These are phyloP conservation scores for Pythium volutum DNA, from an alignment of 352 stramenopile species.

Conservation along the genomic window DNA sequence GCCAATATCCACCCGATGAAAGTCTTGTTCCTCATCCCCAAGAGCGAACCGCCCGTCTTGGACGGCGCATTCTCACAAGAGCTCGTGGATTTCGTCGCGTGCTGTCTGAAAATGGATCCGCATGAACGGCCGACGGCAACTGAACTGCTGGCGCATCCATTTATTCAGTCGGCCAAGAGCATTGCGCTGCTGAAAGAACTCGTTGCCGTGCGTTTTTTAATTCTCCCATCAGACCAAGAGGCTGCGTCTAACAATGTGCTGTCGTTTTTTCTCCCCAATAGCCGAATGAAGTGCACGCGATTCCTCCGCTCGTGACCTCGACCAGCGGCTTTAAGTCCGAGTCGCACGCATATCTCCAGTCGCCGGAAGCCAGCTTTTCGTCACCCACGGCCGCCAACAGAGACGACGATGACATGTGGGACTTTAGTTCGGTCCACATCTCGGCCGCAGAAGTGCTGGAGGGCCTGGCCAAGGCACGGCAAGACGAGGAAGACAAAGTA, in stretches of 20 bases:
- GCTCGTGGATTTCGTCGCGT: conserved; percentile 88
- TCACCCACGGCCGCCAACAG: not conserved
- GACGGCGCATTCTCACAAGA: conserved; percentile 67
- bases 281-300: not conserved
- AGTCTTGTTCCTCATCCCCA: conserved; percentile 99
- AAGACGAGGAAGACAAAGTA: conserved; percentile 13
- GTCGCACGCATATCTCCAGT: conserved; percentile 24
- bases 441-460: conserved; percentile 24
- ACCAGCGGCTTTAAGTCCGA: conserved; percentile 21
- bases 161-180: conserved; percentile 69
- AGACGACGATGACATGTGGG: conserved; percentile 53
- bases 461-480: conserved; percentile 14
- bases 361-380: not conserved
- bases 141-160: conserved; percentile 86
- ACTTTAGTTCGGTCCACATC: conserved; percentile 74
- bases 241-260: not conserved
- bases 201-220: conserved; percentile 18
- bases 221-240: too few species aligned
- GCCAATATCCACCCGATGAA: conserved; percentile 96
- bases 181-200: conserved; percentile 73
- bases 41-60: conserved; percentile 87
- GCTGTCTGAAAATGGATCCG: conserved; percentile 87
- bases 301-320: conserved; percentile 1
- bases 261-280: not conserved
- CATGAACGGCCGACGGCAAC: conserved; percentile 77